Base-by-base conservation (phyloP, 2,329 filamentous ascomycete genomes). In the Chaetomiaceae sp. region DNA sequence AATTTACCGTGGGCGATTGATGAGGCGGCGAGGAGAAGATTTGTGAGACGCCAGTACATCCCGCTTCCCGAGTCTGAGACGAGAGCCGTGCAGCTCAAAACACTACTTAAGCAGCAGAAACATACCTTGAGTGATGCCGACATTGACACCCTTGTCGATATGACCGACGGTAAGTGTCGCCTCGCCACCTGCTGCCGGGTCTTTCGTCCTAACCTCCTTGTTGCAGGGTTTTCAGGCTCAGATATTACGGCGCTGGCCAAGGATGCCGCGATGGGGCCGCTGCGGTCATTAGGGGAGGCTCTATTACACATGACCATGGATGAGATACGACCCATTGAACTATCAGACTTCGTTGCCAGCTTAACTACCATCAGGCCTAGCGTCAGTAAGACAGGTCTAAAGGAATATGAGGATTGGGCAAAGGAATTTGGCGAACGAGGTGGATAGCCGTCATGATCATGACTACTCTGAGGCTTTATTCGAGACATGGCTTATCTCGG, bases 1-100 rank as follows among this genome's bases (percentile, higher is more conserved):
- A 99, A 99, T 67, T 70, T 97, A 54, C 94, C 94, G 0, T 99
- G 94, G 94, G 90, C 91, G 30, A 97, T 99, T 61, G 94, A 99
- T 62, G 94, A 97, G 69, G 94, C 94, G 21, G 94, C 94, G 1
- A 79, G 94, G 53, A 78, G 94, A 52, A 79, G 94, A 46, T 99
- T 99, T 66, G 92, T 96, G 13, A 78, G 94, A 58, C 81, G 94
- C 54, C 94, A 97, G 69, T 99, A 99, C 67, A 99, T 99, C 55
- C 92, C 94, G 1, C 72, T 99, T 9, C 94, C 94, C 0, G 94
- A 97, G 66, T 80, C 84, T 10, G 81, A 86, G 59, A 95, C 95
- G 1, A 80, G 94, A 52, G 84, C 84, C 51, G 79, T 81, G 46
- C 94, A 99, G 64, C 71, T 99, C 40, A 79, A 81, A 58, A 95